These are phyloP conservation scores for Umbelopsis ramanniana DNA, from an alignment of 192 early-diverging fungal species.

Conservation along the genomic window DNA sequence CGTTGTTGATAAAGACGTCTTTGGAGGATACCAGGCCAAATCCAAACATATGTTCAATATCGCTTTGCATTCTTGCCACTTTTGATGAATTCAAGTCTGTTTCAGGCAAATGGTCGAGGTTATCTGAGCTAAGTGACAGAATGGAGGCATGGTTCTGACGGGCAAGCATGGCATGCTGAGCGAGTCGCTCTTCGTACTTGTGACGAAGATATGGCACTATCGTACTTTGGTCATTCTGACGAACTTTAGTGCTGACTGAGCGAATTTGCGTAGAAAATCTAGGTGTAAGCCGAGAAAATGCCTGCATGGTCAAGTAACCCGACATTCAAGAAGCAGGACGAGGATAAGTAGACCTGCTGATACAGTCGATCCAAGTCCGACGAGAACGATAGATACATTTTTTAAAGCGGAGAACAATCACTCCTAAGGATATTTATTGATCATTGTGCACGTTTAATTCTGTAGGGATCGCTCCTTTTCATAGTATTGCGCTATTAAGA, in stretches of 20 bases:
- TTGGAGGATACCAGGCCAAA: slow-evolving; percentile 30
- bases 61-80: background rate
- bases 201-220: slow-evolving; percentile 3
- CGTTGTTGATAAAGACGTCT: slow-evolving; percentile 61
- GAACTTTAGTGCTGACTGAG: background rate
- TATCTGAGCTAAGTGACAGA: background rate
- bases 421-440: background rate
- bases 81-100: slow-evolving; percentile 5
- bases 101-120: background rate
- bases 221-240: background rate
- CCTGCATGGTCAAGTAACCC: background rate
- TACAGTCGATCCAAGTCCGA: background rate
- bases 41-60: slow-evolving; percentile 21
- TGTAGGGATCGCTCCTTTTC: slow-evolving; percentile 52
- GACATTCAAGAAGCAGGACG: too few species aligned
- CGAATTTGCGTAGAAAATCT: slow-evolving; percentile 2
- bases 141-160: background rate
- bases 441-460: background rate
- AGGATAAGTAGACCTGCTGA: too few species aligned
- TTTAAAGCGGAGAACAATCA: background rate
- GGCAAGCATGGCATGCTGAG: slow-evolving; percentile 13
- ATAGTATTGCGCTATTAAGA: slow-evolving; percentile 92
- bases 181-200: slow-evolving; percentile 13
- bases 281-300: background rate
- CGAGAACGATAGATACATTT: background rate